Evolutionary conservation across 2,329 filamentous ascomycete species (phyloP).

Genomic region (Paecilomyces sp.): DNA sequence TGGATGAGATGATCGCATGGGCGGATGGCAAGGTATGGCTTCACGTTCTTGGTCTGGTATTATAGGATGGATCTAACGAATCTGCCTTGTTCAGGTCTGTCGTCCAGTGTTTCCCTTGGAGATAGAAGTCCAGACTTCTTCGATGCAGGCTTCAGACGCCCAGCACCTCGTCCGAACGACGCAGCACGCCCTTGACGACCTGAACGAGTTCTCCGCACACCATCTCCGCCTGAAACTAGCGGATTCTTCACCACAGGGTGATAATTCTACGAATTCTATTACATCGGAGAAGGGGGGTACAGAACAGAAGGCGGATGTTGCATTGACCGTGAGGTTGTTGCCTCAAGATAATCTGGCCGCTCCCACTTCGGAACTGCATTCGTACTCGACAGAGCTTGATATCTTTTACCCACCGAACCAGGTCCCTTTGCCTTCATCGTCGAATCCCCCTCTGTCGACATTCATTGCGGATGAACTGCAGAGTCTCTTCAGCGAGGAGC

Average conservation of each 20-base stretch:
- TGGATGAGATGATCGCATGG: slow-evolving; percentile 85
- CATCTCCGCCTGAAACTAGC: slow-evolving; percentile 66
- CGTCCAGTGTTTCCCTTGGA: slow-evolving; percentile 80
- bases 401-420: slow-evolving; percentile 68
- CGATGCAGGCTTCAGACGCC: slow-evolving; percentile 59
- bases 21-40: slow-evolving; percentile 71
- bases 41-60: not conserved
- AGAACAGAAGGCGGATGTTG: slow-evolving; percentile 38
- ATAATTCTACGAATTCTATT: slow-evolving; percentile 4
- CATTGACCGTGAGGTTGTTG: slow-evolving; percentile 64
- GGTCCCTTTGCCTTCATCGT: slow-evolving; percentile 58
- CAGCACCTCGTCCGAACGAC: slow-evolving; percentile 70
- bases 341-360: slow-evolving; percentile 43
- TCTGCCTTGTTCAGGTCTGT: slow-evolving; percentile 57
- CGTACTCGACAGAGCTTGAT: slow-evolving; percentile 64
- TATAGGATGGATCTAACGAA: slow-evolving; percentile 3
- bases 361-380: slow-evolving; percentile 57
- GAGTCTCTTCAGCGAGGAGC: slow-evolving; percentile 77
- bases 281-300: slow-evolving; percentile 4
- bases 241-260: slow-evolving; percentile 24
- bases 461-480: slow-evolving; percentile 75
- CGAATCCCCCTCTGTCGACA: slow-evolving; percentile 65
- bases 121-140: slow-evolving; percentile 66
- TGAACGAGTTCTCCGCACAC: slow-evolving; percentile 79
- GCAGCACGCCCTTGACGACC: slow-evolving; percentile 77